Percentiles rank a stretch among this genome's conserved stretches.
These are phyloP conservation scores for Neoscytalidium dimidiatum DNA, from an alignment of 2,329 filamentous ascomycete species.

Conservation along the genomic window DNA sequence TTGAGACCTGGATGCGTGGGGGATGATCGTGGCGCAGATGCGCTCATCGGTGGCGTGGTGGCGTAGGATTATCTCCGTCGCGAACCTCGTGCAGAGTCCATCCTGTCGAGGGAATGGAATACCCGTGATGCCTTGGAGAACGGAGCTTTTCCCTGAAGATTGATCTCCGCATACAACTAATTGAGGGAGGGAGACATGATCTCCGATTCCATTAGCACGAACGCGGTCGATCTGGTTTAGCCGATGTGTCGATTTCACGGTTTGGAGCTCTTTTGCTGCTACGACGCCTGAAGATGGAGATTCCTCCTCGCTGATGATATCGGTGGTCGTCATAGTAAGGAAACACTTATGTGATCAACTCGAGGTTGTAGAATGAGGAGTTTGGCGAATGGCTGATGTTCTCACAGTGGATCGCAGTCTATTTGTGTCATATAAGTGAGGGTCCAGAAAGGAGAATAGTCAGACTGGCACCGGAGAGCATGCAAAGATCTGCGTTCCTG, in stretches of 20 bases:
- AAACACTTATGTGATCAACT: too few relatives aligned
- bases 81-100: conserved; percentile 34
- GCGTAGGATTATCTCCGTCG: conserved; percentile 27
- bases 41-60: neutral
- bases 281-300: neutral
- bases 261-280: neutral
- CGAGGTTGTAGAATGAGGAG: too few relatives aligned
- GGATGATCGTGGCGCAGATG: neutral
- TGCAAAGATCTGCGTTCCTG: too few relatives aligned
- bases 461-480: too few relatives aligned
- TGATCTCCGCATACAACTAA: conserved; percentile 35
- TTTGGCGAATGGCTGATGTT: too few relatives aligned
- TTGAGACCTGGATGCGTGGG: neutral
- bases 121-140: conserved; percentile 33
- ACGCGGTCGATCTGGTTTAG: conserved; percentile 21
- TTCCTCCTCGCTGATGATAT: neutral
- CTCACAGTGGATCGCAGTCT: too few relatives aligned
- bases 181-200: conserved; percentile 27
- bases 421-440: too few relatives aligned
- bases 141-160: conserved; percentile 34
- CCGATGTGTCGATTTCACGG: conserved; percentile 2
- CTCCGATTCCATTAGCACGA: conserved; percentile 13
- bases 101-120: conserved; percentile 31
- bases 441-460: too few relatives aligned
- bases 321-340: neutral